phyloP scores from a whole-genome alignment of 257 asterid genomes.

The Penstemon barbatus region DNA sequence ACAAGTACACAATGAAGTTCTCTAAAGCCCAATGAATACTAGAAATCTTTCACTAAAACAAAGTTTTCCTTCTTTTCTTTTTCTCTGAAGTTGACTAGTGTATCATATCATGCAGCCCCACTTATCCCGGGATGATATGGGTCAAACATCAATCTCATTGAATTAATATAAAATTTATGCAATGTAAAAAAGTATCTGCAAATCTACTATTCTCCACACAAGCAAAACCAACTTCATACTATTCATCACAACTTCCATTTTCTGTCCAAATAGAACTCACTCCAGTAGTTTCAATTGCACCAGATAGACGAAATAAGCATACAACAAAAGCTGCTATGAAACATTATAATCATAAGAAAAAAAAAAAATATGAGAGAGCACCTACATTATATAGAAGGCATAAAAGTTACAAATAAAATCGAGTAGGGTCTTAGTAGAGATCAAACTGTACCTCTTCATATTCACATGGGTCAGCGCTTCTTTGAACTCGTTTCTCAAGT shows the following conservation, averaged over 20 bases:
- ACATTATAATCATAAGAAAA: constrained; percentile 12
- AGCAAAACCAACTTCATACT: constrained; percentile 10
- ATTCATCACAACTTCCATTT: not conserved
- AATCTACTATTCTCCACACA: not conserved
- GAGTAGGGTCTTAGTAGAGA: constrained; percentile 2
- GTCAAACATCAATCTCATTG: not conserved
- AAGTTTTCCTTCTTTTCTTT: not conserved
- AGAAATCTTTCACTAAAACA: not conserved
- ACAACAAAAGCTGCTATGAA: not conserved
- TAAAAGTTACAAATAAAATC: constrained; percentile 18
- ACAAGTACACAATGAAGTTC: not conserved
- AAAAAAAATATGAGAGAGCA: constrained; percentile 12
- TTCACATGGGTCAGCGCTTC: constrained; percentile 58
- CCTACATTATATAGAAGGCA: constrained; percentile 23
- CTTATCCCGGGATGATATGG: not conserved
- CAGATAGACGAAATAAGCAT: constrained; percentile 8
- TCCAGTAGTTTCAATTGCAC: constrained; percentile 13
- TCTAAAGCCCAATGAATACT: not conserved
- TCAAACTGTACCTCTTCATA: constrained; percentile 61
- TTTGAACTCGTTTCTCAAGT: constrained; percentile 88
- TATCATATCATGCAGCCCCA: not conserved
- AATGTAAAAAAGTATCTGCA: not conserved
- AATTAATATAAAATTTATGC: not conserved
- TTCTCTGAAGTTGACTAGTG: not conserved
- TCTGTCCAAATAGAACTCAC: constrained; percentile 4